These are phyloP conservation scores for Verticillium dahliae DNA, from an alignment of 2,329 filamentous ascomycete genomes.

Conservation along the genomic window DNA sequence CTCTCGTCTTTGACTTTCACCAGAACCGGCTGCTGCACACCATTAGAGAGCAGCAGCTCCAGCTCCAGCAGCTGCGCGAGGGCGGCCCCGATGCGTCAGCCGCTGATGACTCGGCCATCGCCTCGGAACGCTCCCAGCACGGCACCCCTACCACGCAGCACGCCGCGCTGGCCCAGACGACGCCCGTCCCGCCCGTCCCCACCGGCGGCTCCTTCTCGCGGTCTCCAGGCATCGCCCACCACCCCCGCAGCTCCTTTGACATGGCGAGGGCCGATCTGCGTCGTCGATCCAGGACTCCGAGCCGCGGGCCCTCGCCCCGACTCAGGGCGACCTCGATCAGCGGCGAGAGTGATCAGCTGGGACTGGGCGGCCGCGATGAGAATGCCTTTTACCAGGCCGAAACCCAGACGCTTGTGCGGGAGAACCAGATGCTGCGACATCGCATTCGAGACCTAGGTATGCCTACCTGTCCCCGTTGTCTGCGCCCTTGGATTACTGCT, in stretches of 20 bases:
- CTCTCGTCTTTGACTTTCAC: neutral
- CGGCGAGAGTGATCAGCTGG: conserved; percentile 51
- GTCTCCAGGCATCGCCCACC: conserved; percentile 41
- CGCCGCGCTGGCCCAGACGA: conserved; percentile 30
- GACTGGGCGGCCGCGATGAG: conserved; percentile 63
- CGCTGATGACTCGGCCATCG: conserved; percentile 42
- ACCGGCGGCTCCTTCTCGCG: conserved; percentile 39
- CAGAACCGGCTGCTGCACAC: conserved; percentile 71
- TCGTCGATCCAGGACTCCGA: conserved; percentile 53
- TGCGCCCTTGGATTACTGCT: neutral
- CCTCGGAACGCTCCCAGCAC: conserved; percentile 35
- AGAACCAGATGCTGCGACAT: conserved; percentile 77
- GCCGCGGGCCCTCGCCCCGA: conserved; percentile 49
- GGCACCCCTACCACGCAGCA: conserved; percentile 26
- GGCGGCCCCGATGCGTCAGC: conserved; percentile 28
- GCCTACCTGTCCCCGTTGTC: conserved; percentile 9
- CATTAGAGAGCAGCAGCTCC: conserved; percentile 70
- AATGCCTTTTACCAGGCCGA: conserved; percentile 77
- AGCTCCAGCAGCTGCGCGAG: conserved; percentile 56
- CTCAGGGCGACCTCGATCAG: conserved; percentile 52
- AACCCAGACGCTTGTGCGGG: conserved; percentile 68
- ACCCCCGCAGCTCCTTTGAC: conserved; percentile 53
- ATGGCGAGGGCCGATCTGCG: conserved; percentile 48
- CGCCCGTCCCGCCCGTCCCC: conserved; percentile 25
- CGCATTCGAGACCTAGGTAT: conserved; percentile 67